Evolutionary conservation across 208 protist genomes (phyloP).

Genomic region (Strigomonas galati): DNA sequence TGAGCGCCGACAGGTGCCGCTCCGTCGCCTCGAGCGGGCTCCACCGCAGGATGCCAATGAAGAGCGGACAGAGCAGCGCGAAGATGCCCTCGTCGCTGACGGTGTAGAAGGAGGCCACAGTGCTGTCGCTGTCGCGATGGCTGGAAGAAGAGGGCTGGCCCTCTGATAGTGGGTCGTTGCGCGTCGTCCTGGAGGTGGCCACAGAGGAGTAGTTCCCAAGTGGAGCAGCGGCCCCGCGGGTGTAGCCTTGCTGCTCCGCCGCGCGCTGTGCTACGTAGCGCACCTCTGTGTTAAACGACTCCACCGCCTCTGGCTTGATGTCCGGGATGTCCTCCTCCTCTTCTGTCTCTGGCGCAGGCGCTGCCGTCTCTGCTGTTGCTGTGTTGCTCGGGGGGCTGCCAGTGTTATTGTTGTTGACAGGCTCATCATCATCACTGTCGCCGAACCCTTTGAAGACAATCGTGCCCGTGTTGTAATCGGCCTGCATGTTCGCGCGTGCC

Average conservation of each 20-base stretch:
- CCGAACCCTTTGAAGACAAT: slow-evolving; percentile 65
- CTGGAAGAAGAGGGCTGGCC: not conserved
- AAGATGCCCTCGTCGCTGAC: slow-evolving; percentile 16
- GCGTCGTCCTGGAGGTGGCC: not conserved
- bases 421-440: slow-evolving; percentile 35
- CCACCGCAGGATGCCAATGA: slow-evolving; percentile 6
- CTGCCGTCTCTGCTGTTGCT: not conserved
- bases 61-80: slow-evolving; percentile 8
- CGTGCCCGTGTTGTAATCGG: slow-evolving; percentile 74
- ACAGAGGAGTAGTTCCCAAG: not conserved
- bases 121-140: not conserved
- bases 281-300: slow-evolving; percentile 16
- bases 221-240: not conserved
- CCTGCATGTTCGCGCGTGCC: slow-evolving; percentile 29
- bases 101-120: not conserved
- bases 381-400: not conserved
- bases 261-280: not conserved
- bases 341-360: not conserved
- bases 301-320: not conserved
- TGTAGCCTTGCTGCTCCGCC: not conserved
- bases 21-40: slow-evolving; percentile 5
- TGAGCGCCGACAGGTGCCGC: not conserved
- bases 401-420: slow-evolving; percentile 15
- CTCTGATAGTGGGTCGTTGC: not conserved
- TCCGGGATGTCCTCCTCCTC: not conserved